Conservation (phyloP, 257 asterid species). For the Oldenlandia corymbosa region DNA sequence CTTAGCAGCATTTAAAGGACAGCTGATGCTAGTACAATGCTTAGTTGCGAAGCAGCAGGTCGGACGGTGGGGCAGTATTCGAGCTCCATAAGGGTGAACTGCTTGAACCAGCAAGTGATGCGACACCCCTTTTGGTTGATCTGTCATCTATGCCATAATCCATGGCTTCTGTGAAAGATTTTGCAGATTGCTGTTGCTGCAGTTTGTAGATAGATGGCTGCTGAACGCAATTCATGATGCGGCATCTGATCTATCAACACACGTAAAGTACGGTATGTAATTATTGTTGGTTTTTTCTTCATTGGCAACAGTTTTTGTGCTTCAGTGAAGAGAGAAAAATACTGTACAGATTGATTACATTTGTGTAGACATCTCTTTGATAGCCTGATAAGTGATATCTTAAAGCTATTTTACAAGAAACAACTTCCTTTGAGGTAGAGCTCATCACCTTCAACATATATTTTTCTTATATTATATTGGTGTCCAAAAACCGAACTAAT, state of each 20-base stretch:
- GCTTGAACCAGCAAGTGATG: too few relatives aligned
- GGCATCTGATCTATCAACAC: not conserved
- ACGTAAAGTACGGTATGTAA: not conserved
- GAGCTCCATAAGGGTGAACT: too few relatives aligned
- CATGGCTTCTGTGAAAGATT: not conserved
- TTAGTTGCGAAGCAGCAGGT: too few relatives aligned
- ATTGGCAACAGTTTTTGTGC: slow-evolving; percentile 4
- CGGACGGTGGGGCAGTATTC: too few relatives aligned
- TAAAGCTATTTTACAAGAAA: not conserved
- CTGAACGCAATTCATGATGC: slow-evolving; percentile 14
- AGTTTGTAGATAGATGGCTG: not conserved
- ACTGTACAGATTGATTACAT: not conserved
- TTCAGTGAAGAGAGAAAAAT: not conserved
- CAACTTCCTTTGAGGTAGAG: too few relatives aligned
- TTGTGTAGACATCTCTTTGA: not conserved
- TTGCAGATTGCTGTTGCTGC: slow-evolving; percentile 1
- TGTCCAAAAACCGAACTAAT: too few relatives aligned
- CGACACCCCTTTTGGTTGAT: too few relatives aligned
- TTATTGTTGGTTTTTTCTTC: not conserved
- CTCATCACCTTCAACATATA: too few relatives aligned
- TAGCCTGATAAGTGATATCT: not conserved
- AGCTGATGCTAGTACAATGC: not conserved
- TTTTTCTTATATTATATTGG: too few relatives aligned
- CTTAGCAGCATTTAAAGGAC: not conserved
- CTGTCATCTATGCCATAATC: not conserved